phyloP scores from a whole-genome alignment of 176 grass and related monocot species.

The Rhynchospora breviuscula region DNA sequence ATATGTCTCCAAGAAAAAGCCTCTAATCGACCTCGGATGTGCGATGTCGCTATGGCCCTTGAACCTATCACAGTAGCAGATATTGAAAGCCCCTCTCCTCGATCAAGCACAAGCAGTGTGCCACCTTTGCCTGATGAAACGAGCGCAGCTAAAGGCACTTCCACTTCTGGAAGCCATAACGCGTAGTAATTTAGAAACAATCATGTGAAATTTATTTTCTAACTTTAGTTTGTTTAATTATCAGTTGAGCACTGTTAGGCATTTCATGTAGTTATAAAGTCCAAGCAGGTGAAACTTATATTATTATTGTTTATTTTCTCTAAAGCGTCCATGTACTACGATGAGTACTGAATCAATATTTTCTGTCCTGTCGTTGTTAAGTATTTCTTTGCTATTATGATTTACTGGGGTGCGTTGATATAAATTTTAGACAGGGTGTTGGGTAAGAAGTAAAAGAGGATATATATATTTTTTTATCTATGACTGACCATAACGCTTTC shows the following conservation, averaged over 20 bases:
- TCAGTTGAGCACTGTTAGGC: no score
- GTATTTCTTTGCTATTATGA: neutral
- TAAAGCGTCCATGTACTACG: no score
- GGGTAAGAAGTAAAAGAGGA: neutral
- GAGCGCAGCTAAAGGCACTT: conserved; percentile 5
- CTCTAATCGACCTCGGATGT: conserved; percentile 64
- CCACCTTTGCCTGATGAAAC: neutral
- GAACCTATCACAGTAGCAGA: conserved; percentile 46
- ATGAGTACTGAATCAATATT: no score
- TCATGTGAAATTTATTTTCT: no score
- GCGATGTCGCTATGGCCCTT: conserved; percentile 65
- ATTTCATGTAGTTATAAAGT: no score
- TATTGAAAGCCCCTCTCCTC: conserved; percentile 20
- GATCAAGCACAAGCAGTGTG: conserved; percentile 14
- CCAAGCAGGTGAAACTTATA: no score
- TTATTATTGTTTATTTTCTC: no score
- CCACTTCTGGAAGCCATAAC: neutral
- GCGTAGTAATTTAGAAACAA: no score
- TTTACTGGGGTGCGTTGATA: neutral
- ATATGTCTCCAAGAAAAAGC: conserved; percentile 95
- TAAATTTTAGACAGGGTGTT: neutral
- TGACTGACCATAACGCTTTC: neutral
- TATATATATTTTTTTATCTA: neutral
- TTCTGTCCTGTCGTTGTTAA: neutral
- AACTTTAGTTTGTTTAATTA: no score